Conservation (phyloP, 2,329 filamentous ascomycete species). For the Paraphoma sp. region DNA sequence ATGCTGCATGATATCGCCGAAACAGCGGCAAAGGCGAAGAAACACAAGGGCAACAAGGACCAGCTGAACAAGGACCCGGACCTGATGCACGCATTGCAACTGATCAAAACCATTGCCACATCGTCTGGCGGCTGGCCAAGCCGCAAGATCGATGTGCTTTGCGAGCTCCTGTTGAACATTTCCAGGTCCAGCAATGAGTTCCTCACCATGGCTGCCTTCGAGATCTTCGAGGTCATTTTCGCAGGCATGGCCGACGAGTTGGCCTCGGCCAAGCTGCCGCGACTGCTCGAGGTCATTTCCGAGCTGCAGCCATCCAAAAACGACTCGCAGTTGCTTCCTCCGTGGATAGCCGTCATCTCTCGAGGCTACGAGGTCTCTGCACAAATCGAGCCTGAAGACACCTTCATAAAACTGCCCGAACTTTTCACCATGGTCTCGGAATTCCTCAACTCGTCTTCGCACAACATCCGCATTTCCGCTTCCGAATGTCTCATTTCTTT, state of each 20-base stretch:
- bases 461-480: conserved; percentile 92
- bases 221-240: conserved; percentile 97
- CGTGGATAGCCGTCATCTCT: conserved; percentile 95
- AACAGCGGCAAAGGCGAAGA: conserved; percentile 74
- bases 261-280: conserved; percentile 86
- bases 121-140: conserved; percentile 95
- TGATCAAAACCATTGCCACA: conserved; percentile 86
- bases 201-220: conserved; percentile 94
- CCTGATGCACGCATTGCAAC: conserved; percentile 88
- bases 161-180: conserved; percentile 86
- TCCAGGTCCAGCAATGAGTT: conserved; percentile 92
- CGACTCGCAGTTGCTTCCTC: conserved; percentile 91
- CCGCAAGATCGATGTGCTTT: conserved; percentile 91
- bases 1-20: conserved; percentile 79
- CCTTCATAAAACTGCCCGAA: conserved; percentile 86
- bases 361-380: conserved; percentile 93
- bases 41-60: conserved; percentile 59
- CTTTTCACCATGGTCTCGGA: conserved; percentile 80
- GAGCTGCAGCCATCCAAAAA: conserved; percentile 91
- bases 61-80: conserved; percentile 75
- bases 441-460: conserved; percentile 85
- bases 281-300: conserved; percentile 87
- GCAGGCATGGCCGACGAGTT: conserved; percentile 87
- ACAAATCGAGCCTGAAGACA: conserved; percentile 86
- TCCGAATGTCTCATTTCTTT: conserved; percentile 96